These are phyloP conservation scores for Lachancea thermotolerans DNA, from an alignment of 805 yeast species.

Conservation along the genomic window DNA sequence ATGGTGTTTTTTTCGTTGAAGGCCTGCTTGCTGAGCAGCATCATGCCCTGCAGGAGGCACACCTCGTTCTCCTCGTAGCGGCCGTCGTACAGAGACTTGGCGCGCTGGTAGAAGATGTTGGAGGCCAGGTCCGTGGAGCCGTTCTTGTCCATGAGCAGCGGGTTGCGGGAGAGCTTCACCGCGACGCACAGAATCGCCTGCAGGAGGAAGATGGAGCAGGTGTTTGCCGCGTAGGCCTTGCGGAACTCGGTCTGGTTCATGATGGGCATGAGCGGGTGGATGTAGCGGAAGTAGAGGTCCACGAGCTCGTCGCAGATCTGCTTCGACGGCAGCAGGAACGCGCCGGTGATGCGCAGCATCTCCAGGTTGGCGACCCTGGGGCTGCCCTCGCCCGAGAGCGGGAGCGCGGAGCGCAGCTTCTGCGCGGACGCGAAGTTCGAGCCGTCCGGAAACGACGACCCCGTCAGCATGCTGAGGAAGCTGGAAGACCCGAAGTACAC, in stretches of 20 bases:
- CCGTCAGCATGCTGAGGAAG: slow-evolving; percentile 5
- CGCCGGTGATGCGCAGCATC: slow-evolving; percentile 7
- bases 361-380: slow-evolving; percentile 8
- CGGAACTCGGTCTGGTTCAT: slow-evolving; percentile 4
- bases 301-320: slow-evolving; percentile 7
- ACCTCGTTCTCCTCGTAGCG: slow-evolving; percentile 8
- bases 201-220: slow-evolving; percentile 7
- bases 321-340: slow-evolving; percentile 6
- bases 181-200: slow-evolving; percentile 7
- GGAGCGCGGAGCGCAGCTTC: slow-evolving; percentile 5
- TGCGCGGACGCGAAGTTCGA: slow-evolving; percentile 6
- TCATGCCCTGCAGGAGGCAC: slow-evolving; percentile 6
- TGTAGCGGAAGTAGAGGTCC: slow-evolving; percentile 1
- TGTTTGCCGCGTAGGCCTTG: slow-evolving; percentile 1
- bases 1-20: slow-evolving; percentile 6
- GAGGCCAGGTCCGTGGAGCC: slow-evolving; percentile 6
- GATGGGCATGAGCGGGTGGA: slow-evolving; percentile 6
- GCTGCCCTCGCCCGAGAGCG: slow-evolving; percentile 3
- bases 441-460: slow-evolving; percentile 5
- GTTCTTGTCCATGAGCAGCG: slow-evolving; percentile 3
- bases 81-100: slow-evolving; percentile 8
- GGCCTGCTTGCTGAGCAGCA: slow-evolving; percentile 6
- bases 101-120: slow-evolving; percentile 7
- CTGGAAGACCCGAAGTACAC: slow-evolving; percentile 8
- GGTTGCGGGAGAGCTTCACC: slow-evolving; percentile 6